These are phyloP conservation scores for Perilla frutescens DNA, from an alignment of 257 asterid genomes.

Conservation along the genomic window DNA sequence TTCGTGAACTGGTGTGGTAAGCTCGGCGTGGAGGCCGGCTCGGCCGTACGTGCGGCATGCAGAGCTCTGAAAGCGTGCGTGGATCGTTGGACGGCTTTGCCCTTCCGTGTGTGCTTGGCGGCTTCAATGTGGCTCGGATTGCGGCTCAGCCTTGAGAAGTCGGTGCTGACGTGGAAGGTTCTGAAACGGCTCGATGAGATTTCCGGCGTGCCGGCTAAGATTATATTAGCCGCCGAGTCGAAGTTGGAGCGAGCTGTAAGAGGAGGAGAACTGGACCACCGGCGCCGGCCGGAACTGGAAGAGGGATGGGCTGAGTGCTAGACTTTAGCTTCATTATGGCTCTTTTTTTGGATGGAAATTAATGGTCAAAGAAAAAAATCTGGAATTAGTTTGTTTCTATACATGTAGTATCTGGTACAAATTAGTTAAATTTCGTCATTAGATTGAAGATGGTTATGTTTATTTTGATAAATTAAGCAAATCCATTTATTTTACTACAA, in stretches of 20 bases:
- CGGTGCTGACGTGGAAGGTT: constrained; percentile 30
- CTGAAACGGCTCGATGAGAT: constrained; percentile 54
- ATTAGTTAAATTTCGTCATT: background rate
- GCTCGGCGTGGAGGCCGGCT: constrained; percentile 45
- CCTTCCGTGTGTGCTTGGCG: constrained; percentile 57
- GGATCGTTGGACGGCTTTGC: constrained; percentile 45
- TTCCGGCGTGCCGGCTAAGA: constrained; percentile 64
- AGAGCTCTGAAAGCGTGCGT: constrained; percentile 43
- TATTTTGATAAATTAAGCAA: background rate
- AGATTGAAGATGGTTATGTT: background rate
- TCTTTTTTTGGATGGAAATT: background rate
- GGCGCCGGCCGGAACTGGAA: constrained; percentile 44
- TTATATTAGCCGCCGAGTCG: constrained; percentile 51
- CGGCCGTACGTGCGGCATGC: constrained; percentile 39
- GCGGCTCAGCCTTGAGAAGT: constrained; percentile 32
- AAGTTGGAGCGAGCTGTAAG: constrained; percentile 43
- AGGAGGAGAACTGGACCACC: constrained; percentile 12
- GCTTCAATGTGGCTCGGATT: constrained; percentile 70
- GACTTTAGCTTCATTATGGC: background rate
- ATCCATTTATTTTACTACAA: too few relatives aligned
- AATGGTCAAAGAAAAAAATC: background rate
- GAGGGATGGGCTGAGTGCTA: constrained; percentile 74
- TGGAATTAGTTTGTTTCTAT: too few relatives aligned
- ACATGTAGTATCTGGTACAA: too few relatives aligned
- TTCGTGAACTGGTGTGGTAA: constrained; percentile 55